Conservation (phyloP, 2,329 filamentous ascomycete genomes). For the Fusarium transvaalense region DNA sequence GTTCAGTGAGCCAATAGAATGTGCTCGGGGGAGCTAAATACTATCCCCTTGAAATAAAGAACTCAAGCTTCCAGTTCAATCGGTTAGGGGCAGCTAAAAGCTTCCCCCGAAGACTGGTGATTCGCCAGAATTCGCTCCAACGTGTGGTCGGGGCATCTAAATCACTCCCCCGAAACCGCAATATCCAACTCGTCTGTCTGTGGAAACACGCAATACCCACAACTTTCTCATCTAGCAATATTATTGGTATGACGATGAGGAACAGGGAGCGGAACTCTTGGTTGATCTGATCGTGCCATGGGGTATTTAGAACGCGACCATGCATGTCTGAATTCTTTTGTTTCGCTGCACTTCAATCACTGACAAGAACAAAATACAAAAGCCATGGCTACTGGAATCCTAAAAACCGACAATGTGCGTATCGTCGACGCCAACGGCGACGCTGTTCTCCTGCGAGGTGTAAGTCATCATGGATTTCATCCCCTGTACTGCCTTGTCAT, state of each 20-base stretch:
- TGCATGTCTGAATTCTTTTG: not conserved
- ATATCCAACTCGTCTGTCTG: not conserved
- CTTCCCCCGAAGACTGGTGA: not conserved
- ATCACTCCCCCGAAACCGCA: conserved; percentile 1
- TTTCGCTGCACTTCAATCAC: not conserved
- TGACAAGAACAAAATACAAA: not conserved
- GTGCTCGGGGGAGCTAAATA: conserved; percentile 44
- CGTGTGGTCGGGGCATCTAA: not conserved
- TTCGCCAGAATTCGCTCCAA: not conserved
- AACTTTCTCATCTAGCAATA: not conserved
- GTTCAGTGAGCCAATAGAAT: conserved; percentile 15
- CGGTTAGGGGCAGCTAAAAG: not conserved
- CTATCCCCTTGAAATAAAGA: not conserved
- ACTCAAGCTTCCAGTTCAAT: not conserved
- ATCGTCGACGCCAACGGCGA: conserved; percentile 61
- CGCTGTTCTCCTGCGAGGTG: conserved; percentile 57
- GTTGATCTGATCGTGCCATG: rapidly evolving
- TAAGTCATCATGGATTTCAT: conserved; percentile 1
- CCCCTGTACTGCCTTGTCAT: not conserved
- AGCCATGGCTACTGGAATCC: conserved; percentile 36
- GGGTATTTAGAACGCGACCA: conserved; percentile 7
- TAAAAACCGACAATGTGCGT: conserved; percentile 43
- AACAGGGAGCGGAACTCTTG: not conserved
- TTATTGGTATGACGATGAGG: conserved; percentile 9
- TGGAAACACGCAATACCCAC: not conserved